Evolutionary conservation across 495 filamentous ascomycete species (phyloP).

Genomic region (Gamarada debralockiae): DNA sequence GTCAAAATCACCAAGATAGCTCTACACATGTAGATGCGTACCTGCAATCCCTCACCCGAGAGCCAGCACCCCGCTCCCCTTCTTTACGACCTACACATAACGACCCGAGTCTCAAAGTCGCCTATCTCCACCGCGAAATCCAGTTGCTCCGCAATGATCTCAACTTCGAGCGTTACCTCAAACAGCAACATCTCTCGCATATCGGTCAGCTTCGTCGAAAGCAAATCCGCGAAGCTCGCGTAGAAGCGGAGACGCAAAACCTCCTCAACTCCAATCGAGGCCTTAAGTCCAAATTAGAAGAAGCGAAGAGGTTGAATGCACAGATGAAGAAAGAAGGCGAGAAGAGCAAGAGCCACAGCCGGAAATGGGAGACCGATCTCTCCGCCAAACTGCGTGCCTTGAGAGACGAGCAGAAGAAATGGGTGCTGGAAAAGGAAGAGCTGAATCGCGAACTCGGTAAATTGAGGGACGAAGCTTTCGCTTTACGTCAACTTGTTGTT

Average conservation of each 20-base stretch:
- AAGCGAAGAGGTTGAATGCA: conserved; percentile 58
- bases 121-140: conserved; percentile 60
- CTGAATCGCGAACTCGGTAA: conserved; percentile 50
- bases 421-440: conserved; percentile 47
- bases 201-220: conserved; percentile 67
- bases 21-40: conserved; percentile 31
- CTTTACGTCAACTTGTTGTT: conserved; percentile 52
- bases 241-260: conserved; percentile 72
- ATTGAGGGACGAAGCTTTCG: conserved; percentile 47
- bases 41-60: conserved; percentile 32
- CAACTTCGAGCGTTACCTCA: conserved; percentile 72
- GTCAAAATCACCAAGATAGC: conserved; percentile 27
- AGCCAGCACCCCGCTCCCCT: conserved; percentile 32
- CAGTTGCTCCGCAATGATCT: conserved; percentile 68
- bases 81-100: conserved; percentile 31
- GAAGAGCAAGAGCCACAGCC: conserved; percentile 57
- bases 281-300: conserved; percentile 62
- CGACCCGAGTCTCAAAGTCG: conserved; percentile 36
- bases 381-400: conserved; percentile 53
- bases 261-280: conserved; percentile 67
- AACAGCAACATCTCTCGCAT: conserved; percentile 69
- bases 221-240: conserved; percentile 63
- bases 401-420: conserved; percentile 65
- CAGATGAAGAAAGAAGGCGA: conserved; percentile 62
- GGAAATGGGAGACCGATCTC: conserved; percentile 68